Evolutionary conservation across 2,329 filamentous ascomycete genomes (phyloP).

Genomic region (Aspergillus luchuensis): DNA sequence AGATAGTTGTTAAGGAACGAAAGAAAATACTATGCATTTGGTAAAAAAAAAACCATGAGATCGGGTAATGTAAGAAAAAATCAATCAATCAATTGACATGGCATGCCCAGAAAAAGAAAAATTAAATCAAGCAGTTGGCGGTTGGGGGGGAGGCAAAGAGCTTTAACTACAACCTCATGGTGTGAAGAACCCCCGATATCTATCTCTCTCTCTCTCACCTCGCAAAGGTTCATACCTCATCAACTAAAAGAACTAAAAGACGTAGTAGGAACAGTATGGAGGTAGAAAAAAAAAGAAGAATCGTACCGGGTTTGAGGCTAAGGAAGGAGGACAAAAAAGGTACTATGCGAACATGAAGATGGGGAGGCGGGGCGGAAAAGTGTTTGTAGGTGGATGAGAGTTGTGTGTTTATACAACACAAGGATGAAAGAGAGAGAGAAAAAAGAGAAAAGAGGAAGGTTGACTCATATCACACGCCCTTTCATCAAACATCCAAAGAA

Average conservation of each 20-base stretch:
- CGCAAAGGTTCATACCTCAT: neutral
- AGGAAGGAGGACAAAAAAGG: neutral
- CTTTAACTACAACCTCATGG: neutral
- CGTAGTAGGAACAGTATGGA: neutral
- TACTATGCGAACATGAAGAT: neutral
- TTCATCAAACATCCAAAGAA: constrained; percentile 8
- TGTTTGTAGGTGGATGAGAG: neutral
- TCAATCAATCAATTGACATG: neutral
- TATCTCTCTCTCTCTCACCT: neutral
- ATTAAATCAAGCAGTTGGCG: neutral
- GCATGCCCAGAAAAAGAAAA: constrained; percentile 3
- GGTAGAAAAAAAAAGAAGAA: neutral
- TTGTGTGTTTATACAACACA: neutral
- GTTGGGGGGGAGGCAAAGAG: neutral
- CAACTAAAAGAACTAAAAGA: neutral
- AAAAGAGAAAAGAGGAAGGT: constrained; percentile 18
- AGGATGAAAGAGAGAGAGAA: neutral
- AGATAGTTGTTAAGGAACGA: neutral
- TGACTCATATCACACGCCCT: constrained; percentile 13
- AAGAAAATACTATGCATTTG: constrained; percentile 1
- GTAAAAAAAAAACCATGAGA: neutral
- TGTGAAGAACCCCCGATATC: too few species aligned
- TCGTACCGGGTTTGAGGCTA: neutral
- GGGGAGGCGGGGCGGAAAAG: neutral
- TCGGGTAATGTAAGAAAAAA: neutral